Conservation (phyloP, 139 green algal genomes). For the Trebouxia sp. region DNA sequence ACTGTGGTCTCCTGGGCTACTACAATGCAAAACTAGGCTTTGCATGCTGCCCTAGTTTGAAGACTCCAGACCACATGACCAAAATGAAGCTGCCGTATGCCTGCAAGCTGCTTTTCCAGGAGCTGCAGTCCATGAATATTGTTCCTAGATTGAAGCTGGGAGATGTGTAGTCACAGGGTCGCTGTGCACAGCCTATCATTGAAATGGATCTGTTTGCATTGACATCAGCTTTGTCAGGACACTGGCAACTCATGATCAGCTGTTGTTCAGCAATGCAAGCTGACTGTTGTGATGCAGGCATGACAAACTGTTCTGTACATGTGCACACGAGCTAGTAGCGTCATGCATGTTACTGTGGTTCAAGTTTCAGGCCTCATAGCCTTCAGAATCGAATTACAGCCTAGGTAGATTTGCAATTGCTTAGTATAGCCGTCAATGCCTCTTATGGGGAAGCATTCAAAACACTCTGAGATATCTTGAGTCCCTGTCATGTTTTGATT, state of each 20-base stretch:
- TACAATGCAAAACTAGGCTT: slow-evolving; percentile 68
- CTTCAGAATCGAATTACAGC: too few relatives aligned
- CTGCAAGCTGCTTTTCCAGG: slow-evolving; percentile 96
- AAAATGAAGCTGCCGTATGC: slow-evolving; percentile 95
- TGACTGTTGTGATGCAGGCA: not conserved
- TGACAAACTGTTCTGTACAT: not conserved
- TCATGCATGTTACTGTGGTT: too few relatives aligned
- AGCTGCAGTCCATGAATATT: slow-evolving; percentile 96
- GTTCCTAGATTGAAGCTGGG: slow-evolving; percentile 79
- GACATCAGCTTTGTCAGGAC: too few relatives aligned
- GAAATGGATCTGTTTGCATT: too few relatives aligned
- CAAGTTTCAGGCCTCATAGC: too few relatives aligned
- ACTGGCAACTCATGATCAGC: not conserved
- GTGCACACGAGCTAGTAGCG: too few relatives aligned
- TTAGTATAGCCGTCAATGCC: too few relatives aligned
- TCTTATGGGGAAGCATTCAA: too few relatives aligned
- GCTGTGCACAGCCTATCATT: too few relatives aligned
- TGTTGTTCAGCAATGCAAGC: not conserved
- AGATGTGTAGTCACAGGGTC: slow-evolving; percentile 49
- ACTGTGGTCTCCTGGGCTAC: slow-evolving; percentile 94
- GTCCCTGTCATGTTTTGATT: too few relatives aligned
- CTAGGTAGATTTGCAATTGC: too few relatives aligned
- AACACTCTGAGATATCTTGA: too few relatives aligned
- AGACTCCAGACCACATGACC: slow-evolving; percentile 69
- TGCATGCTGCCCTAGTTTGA: slow-evolving; percentile 70